Evolutionary conservation across 352 stramenopile genomes (phyloP).

Genomic region (Phytophthora citrophthora): DNA sequence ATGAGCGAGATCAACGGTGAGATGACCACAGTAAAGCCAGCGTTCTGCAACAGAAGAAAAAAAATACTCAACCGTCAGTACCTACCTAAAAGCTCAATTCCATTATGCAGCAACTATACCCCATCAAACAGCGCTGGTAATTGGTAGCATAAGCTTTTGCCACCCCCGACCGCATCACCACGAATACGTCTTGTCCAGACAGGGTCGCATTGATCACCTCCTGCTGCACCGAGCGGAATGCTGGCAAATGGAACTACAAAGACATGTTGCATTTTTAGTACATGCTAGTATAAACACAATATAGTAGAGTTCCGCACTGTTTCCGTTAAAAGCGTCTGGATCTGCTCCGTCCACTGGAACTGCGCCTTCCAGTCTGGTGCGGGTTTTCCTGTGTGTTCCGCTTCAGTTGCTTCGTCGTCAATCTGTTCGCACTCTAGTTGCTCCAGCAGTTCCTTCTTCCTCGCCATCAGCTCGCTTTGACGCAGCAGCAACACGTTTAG

Average conservation of each 20-base stretch:
- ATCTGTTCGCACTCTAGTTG: constrained; percentile 22
- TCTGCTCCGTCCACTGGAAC: constrained; percentile 52
- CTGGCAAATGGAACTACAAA: constrained; percentile 73
- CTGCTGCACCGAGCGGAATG: constrained; percentile 91
- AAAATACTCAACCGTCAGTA: too few species aligned
- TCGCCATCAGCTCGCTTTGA: constrained; percentile 60
- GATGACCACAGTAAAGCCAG: constrained; percentile 90
- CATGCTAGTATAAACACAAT: too few species aligned
- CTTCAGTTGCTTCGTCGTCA: background rate
- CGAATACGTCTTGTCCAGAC: constrained; percentile 87
- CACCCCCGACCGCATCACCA: constrained; percentile 93
- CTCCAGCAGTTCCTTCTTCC: constrained; percentile 50
- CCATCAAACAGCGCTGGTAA: constrained; percentile 78
- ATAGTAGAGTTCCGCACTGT: constrained; percentile 11
- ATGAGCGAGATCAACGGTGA: constrained; percentile 94
- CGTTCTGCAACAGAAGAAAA: constrained; percentile 27
- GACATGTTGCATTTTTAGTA: too few species aligned
- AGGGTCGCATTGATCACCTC: constrained; percentile 93
- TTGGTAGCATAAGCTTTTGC: constrained; percentile 92
- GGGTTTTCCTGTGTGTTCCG: background rate
- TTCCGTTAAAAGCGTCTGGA: constrained; percentile 38
- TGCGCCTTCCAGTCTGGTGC: constrained; percentile 41
- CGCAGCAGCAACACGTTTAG: constrained; percentile 51
- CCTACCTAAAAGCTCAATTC: too few species aligned
- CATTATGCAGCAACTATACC: constrained; percentile 31